Percentiles rank a stretch among this genome's conserved stretches.
These are phyloP conservation scores for Pisolithus microcarpus DNA, from an alignment of 768 basidiomycete species.

Conservation along the genomic window DNA sequence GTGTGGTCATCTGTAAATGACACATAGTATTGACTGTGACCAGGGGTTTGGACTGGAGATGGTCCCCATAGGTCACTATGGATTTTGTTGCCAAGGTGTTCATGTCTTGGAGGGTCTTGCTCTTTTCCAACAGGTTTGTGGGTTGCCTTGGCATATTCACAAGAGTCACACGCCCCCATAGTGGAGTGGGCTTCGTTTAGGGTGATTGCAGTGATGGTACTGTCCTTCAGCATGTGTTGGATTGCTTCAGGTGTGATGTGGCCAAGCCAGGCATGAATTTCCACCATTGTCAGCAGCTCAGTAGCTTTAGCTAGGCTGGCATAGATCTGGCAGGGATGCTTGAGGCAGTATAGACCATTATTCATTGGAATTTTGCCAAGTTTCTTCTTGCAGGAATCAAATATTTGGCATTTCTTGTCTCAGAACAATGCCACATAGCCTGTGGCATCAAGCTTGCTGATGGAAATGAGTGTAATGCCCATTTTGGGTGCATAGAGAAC, in stretches of 20 bases:
- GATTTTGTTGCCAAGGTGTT: slow-evolving; percentile 4
- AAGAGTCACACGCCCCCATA: slow-evolving; percentile 8
- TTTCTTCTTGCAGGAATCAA: neutral
- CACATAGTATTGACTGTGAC: slow-evolving; percentile 8
- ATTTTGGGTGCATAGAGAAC: slow-evolving; percentile 14
- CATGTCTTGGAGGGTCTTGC: neutral
- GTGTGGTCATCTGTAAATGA: slow-evolving; percentile 10
- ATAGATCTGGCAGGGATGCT: neutral
- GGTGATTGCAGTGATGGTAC: neutral
- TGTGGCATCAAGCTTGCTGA: slow-evolving; percentile 1
- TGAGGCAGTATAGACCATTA: neutral
- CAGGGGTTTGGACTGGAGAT: slow-evolving; percentile 22
- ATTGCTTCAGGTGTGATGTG: slow-evolving; percentile 3
- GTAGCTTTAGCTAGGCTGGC: neutral
- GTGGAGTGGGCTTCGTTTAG: neutral
- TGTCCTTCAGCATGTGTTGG: slow-evolving; percentile 3
- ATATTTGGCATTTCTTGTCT: neutral
- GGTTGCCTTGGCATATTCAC: slow-evolving; percentile 6
- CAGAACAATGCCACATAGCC: slow-evolving; percentile 4
- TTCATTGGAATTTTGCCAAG: neutral
- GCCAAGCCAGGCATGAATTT: neutral
- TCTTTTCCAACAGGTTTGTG: slow-evolving; percentile 6
- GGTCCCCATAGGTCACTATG: slow-evolving; percentile 42
- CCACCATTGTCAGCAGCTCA: neutral
- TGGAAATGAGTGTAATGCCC: slow-evolving; percentile 17